Evolutionary conservation across 2,329 filamentous ascomycete species (phyloP), one percentile per base, ranked within the genome.

Genomic region (Alternaria atra): DNA sequence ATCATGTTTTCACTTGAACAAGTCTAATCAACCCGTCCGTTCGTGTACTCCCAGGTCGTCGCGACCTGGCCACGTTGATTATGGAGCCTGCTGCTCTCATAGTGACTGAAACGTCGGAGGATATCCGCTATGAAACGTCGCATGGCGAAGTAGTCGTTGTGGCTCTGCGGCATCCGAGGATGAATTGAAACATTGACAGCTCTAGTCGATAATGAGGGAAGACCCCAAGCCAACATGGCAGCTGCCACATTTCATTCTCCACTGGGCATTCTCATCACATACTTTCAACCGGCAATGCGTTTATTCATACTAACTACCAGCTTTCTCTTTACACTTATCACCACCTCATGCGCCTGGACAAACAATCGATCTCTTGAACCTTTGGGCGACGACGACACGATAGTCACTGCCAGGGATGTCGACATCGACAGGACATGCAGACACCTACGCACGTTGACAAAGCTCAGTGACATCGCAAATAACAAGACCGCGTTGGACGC

Each of bases 401-500:
- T 2, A 3, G 17, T 25, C 20, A 50, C 1, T 5, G 7, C 42
- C 17, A 35, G 23, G 13, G 13, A 47, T 20, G n/a, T 25, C 39
- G 35, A 34, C 6, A 56, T 51, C 6, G 25, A 39, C 25, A 61
- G 55, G 25, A 54, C 60, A n/a, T 77, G 74, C 55, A 65, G 58
- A 32, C 61, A 67, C 15, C 64, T 77, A 39, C 52, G 50, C 30
- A 64, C 56, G 7, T 61, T 76, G n/a, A 67, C 61, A 3, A 50
- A 55, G 5, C 64, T 77, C 44, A 70, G 68, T 17, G 60, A 64
- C 3, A 66, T 75, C 44, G 69, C 70, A 17, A 58, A 64, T 53
- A 74, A 76, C 44, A 67, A 72, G 37, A 75, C 72, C 9, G 46
- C 66, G 32, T 55, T 74, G n/a, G 60, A 73, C 13, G 54, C 54